A percentile compares a stretch with the other conserved stretches of the same genome.
phyloP scores from a whole-genome alignment of 2,329 filamentous ascomycete species.

The Epichloe scottii region DNA sequence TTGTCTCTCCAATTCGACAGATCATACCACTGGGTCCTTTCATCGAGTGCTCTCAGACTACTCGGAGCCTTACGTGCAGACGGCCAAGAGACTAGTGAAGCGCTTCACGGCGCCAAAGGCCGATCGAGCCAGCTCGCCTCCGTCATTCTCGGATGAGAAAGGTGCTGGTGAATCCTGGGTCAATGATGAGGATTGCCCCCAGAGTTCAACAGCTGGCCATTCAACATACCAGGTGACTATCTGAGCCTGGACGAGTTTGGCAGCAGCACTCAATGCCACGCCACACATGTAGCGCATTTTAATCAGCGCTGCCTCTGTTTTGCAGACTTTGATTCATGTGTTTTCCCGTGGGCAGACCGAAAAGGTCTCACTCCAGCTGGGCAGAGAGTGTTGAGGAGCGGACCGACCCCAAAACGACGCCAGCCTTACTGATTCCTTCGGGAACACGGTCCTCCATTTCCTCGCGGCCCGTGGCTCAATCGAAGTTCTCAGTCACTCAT shows the following conservation, averaged over 20 bases:
- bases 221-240: slow-evolving; percentile 37
- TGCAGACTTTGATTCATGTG: slow-evolving; percentile 11
- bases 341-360: slow-evolving; percentile 19
- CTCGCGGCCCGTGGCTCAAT: slow-evolving; percentile 24
- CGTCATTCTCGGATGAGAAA: slow-evolving; percentile 6
- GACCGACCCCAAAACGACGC: slow-evolving; percentile 7
- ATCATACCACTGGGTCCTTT: slow-evolving; percentile 24
- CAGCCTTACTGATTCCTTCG: slow-evolving; percentile 26
- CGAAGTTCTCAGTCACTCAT: slow-evolving; percentile 17
- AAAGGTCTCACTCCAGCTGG: slow-evolving; percentile 13
- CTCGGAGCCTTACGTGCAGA: slow-evolving; percentile 20
- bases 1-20: slow-evolving; percentile 25
- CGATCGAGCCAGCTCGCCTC: slow-evolving; percentile 12
- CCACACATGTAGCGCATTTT: slow-evolving; percentile 12
- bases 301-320: slow-evolving; percentile 18
- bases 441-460: slow-evolving; percentile 35
- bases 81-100: slow-evolving; percentile 27
- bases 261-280: slow-evolving; percentile 10
- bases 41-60: slow-evolving; percentile 21
- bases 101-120: slow-evolving; percentile 22
- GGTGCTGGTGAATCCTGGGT: slow-evolving; percentile 11
- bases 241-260: slow-evolving; percentile 21
- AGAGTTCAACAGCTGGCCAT: slow-evolving; percentile 10
- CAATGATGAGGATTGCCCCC: slow-evolving; percentile 17
- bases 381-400: slow-evolving; percentile 7